Percentiles rank a stretch among this genome's conserved stretches.
These are phyloP conservation scores for Erigeron canadensis DNA, from an alignment of 129 eudicot species.

Conservation along the genomic window DNA sequence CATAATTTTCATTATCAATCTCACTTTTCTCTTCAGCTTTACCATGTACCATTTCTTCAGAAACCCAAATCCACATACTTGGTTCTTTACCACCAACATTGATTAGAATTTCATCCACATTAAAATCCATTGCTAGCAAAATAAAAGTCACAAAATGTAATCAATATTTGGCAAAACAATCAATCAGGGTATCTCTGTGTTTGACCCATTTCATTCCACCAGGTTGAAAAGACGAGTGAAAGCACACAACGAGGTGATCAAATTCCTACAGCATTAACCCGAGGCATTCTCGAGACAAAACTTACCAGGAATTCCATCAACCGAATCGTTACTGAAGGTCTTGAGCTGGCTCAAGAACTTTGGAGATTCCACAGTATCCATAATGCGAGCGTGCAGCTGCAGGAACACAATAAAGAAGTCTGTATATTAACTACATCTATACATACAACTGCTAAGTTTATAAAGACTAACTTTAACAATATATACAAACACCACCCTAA, in stretches of 20 bases:
- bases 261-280: slow-evolving; percentile 24
- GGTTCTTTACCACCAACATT: slow-evolving; percentile 70
- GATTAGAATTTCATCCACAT: slow-evolving; percentile 61
- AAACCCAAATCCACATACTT: slow-evolving; percentile 97
- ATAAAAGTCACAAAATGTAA: slow-evolving; percentile 14
- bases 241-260: not conserved
- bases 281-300: slow-evolving; percentile 50
- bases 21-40: slow-evolving; percentile 74
- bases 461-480: no score
- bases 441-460: no score
- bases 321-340: slow-evolving; percentile 34
- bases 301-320: slow-evolving; percentile 33
- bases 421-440: no score
- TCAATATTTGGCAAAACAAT: not conserved
- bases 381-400: slow-evolving; percentile 72
- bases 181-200: not conserved
- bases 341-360: slow-evolving; percentile 58
- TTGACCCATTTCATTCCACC: not conserved
- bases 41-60: slow-evolving; percentile 65
- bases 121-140: slow-evolving; percentile 49
- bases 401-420: slow-evolving; percentile 4
- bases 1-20: slow-evolving; percentile 78
- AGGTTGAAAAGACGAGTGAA: not conserved
- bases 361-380: slow-evolving; percentile 63
- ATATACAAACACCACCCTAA: no score